Base-by-base conservation (phyloP, 208 protist species). In the Trypanosomatidae sp. region DNA sequence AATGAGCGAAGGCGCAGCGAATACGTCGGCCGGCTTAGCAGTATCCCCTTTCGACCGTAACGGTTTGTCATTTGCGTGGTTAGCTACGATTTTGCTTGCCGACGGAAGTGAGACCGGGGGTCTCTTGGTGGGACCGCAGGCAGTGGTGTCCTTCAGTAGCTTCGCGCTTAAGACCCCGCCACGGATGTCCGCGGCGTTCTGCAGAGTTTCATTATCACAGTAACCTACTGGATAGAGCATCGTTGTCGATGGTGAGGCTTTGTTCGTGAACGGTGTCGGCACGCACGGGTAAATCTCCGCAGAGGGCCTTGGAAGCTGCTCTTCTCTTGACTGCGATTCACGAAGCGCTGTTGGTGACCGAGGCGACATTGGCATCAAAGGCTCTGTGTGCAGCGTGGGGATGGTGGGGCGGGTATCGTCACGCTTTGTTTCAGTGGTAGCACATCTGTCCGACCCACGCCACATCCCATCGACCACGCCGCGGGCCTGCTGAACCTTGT, bases 271-370 rank as follows among this genome's bases (percentile, higher is more conserved):
- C 36, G 1, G 36, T 39, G 3, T 39, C 36, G 36, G 36, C 36
- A 13, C 28, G 28, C 25, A 12, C 22, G 25, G 56, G 56, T 62
- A 33, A n/a, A 22, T 13, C 56, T 15, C 15, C 56, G 56, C 36
- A 3, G 60, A 12, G 36, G 1, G 3, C 36, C 36, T 39, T 39
- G 36, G 44, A 22, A 15, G 49, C 66, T 33, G 8, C 44, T 68
- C 62, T 12, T 76, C 71, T 3, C 10, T 47, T 30, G 62, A 22
- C 3, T 36, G 2, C 7, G 71, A 69, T 43, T 62, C 62, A 41
- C 13, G 50, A 39, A 69, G 33, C 52, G 62, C 64, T 25, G 71
- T 69, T 30, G 71, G 60, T 41, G 62, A n/a, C 2, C 49, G 59
- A 33, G 36, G 62, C 22, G 71, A 43, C 43, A 30, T 39, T 6